Evolutionary conservation across 768 basidiomycete genomes (phyloP), one percentile per base, ranked within the genome.

Genomic region (Russula griseocarnosa): DNA sequence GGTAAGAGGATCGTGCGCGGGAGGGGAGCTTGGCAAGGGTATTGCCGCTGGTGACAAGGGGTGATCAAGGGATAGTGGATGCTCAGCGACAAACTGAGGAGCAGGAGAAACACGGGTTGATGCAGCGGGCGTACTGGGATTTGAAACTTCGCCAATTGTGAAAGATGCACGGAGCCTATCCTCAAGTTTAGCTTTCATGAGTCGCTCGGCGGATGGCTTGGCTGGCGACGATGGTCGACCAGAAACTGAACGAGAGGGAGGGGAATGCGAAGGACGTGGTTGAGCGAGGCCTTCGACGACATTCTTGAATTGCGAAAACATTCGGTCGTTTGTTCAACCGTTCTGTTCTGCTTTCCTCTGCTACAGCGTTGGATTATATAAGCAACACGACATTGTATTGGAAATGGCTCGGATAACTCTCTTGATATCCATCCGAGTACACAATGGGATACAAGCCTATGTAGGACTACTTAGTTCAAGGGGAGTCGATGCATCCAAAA

Each of bases 281-380:
- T 83, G 81, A 22, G 86, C 84, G 40, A 90, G 75, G 56, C 77
- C 83, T 72, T 92, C 90, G 20, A 92, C 86, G 64, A 86, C 87
- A 62, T 86, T 84, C 44, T 82, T 81, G 71, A 89, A 83, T 70
- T 86, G 85, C 53, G 82, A 86, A 73, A 92, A 91, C 90, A 92
- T 92, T n/a, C n/a, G n/a, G n/a, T n/a, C n/a, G n/a, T n/a, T n/a
- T n/a, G n/a, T n/a, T n/a, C n/a, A n/a, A n/a, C n/a, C n/a, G n/a
- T 44, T 46, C 11, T 49, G 24, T 49, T 24, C 49, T 14, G 24
- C 11, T 26, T 13, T 14, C 49, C 1, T 13, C 22, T 22, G 14
- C 47, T 26, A 46, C n/a, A 44, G 9, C 3, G 9, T 9, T 10
- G 4, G 1, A 30, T 64, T 60, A 47, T 13, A 9, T 61, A 60